Conservation (phyloP, 2,329 filamentous ascomycete species). For the Pseudocercospora crystallina region DNA sequence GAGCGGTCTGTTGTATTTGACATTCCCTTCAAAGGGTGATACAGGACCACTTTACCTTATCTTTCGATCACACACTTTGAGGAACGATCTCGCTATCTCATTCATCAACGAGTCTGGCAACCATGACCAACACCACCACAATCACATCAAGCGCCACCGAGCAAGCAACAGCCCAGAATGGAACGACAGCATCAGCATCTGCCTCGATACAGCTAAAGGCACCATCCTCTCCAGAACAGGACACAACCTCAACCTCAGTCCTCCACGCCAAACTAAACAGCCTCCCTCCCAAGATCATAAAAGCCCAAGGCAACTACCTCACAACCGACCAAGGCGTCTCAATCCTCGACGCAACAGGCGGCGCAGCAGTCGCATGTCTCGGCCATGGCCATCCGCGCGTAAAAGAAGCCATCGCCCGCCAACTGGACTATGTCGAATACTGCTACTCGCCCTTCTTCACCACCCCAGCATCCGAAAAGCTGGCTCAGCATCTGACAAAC, state of each 20-base stretch:
- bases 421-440: conserved; percentile 60
- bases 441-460: conserved; percentile 59
- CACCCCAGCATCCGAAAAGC: conserved; percentile 51
- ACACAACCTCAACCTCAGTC: conserved; percentile 30
- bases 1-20: too few relatives aligned
- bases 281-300: conserved; percentile 46
- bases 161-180: neutral
- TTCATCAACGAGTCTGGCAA: too few relatives aligned
- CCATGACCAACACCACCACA: neutral
- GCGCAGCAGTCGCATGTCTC: conserved; percentile 69
- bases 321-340: conserved; percentile 51
- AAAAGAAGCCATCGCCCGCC: conserved; percentile 57
- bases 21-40: too few relatives aligned
- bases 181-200: conserved; percentile 17
- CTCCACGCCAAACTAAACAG: conserved; percentile 52
- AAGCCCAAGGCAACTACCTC: conserved; percentile 51
- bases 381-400: conserved; percentile 57
- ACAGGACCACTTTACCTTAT: too few relatives aligned
- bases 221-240: neutral
- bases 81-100: too few relatives aligned
- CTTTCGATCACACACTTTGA: too few relatives aligned
- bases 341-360: conserved; percentile 70
- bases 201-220: neutral
- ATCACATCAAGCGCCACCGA: neutral
- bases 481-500: conserved; percentile 49